Evolutionary conservation across 768 basidiomycete genomes (phyloP), one percentile per base, ranked within the genome.

Genomic region (Amanita rubescens): DNA sequence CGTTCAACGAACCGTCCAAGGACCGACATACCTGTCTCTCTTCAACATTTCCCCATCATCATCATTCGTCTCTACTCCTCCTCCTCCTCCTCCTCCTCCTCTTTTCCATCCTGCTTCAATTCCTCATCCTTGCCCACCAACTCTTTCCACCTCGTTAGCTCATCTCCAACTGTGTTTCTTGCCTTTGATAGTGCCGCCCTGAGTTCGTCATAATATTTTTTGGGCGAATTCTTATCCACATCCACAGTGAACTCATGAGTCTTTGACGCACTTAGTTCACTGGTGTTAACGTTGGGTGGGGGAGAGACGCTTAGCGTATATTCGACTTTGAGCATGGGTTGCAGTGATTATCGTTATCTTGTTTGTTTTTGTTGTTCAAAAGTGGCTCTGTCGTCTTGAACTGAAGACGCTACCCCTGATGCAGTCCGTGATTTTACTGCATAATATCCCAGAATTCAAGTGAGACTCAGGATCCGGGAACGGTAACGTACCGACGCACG

Each of bases 91-190:
- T 37, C 53, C n/a, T 54, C 53, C 30, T 54, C 53, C 32, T 49
- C 53, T 27, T 39, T 49, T 17, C 10, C 46, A 15, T 37, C 19
- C 37, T 30, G 35, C 37, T 42, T 49, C 24, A 33, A 11, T 37
- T 54, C 46, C 48, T 48, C 53, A 24, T 53, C 52, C 15, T 54
- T 54, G 8, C 53, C 53, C 19, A 54, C 46, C 15, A 49, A 17
- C 20, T 54, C 53, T 35, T 49, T 54, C 53, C 53, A 54, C 25
- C 22, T 54, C 9, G 53, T 54, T 14, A 54, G 46, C 33, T 54
- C 53, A 20, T 54, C 53, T 15, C 53, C 53, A 5, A 54, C 53
- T 14, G 32, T 17, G 34, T 41, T 47, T 19, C 53, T 17, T 19
- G 53, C 53, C 32, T 27, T 35, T 7, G 46, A 37, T 24, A 54